Conservation (phyloP, 208 protist species). For the Crithidia sp. region DNA sequence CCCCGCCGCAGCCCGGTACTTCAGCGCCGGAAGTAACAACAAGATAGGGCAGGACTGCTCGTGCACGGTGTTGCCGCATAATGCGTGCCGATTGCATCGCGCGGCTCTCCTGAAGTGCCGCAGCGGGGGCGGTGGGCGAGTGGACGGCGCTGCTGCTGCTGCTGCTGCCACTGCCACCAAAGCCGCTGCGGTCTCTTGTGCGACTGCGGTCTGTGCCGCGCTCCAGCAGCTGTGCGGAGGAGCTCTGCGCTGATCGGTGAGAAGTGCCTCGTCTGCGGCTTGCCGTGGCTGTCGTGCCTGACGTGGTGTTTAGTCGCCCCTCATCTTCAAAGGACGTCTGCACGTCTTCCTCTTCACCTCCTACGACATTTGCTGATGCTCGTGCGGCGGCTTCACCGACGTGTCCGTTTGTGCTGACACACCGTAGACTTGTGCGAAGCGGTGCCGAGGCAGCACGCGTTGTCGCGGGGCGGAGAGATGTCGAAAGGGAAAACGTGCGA, state of each 20-base stretch:
- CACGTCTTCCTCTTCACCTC: not conserved
- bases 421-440: not conserved
- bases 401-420: not conserved
- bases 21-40: constrained; percentile 26
- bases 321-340: constrained; percentile 8
- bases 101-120: not conserved
- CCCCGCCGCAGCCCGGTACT: constrained; percentile 29
- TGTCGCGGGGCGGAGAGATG: too few relatives aligned
- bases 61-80: constrained; percentile 27
- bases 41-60: constrained; percentile 11
- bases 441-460: not conserved
- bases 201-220: not conserved
- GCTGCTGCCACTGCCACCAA: not conserved
- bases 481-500: not conserved
- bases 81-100: constrained; percentile 17
- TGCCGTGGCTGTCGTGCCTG: not conserved
- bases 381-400: not conserved
- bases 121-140: not conserved
- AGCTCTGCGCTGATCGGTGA: not conserved
- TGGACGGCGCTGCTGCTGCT: not conserved
- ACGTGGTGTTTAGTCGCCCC: not conserved
- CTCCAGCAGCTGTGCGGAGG: not conserved
- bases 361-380: not conserved
- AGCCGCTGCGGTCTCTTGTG: too few relatives aligned
- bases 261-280: not conserved